Percentiles rank a stretch among this genome's conserved stretches.
These are phyloP conservation scores for Fusarium pilosicola DNA, from an alignment of 2,329 filamentous ascomycete genomes.

Conservation along the genomic window DNA sequence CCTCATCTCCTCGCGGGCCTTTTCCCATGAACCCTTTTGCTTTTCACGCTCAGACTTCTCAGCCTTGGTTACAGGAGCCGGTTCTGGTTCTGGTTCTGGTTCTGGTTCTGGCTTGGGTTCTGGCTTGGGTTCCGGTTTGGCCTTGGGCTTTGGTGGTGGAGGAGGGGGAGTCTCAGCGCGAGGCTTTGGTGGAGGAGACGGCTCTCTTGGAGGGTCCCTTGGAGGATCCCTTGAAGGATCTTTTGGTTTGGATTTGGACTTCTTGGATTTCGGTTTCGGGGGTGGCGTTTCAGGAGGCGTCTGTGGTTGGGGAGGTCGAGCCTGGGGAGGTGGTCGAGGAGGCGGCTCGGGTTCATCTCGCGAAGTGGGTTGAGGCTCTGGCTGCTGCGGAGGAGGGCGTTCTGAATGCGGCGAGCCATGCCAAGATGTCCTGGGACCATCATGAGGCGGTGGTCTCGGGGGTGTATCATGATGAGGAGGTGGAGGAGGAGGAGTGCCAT, in stretches of 20 bases:
- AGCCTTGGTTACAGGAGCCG: slow-evolving; percentile 21
- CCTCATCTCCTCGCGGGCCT: slow-evolving; percentile 73
- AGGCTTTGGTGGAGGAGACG: slow-evolving; percentile 38
- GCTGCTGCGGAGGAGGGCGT: slow-evolving; percentile 38
- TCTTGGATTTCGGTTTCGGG: slow-evolving; percentile 37
- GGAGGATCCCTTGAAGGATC: slow-evolving; percentile 35
- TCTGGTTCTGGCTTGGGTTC: background rate
- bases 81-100: slow-evolving; percentile 35
- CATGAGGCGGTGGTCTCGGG: slow-evolving; percentile 42
- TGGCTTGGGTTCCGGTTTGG: slow-evolving; percentile 33
- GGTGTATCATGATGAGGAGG: slow-evolving; percentile 47
- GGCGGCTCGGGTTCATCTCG: slow-evolving; percentile 33
- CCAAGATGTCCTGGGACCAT: slow-evolving; percentile 53
- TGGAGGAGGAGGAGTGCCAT: slow-evolving; percentile 50
- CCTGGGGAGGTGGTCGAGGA: slow-evolving; percentile 38
- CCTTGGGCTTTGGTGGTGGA: slow-evolving; percentile 34
- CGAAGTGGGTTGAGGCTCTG: slow-evolving; percentile 32
- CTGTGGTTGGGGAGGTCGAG: slow-evolving; percentile 32
- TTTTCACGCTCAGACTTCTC: slow-evolving; percentile 42
- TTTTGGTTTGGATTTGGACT: slow-evolving; percentile 8
- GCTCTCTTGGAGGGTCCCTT: slow-evolving; percentile 17
- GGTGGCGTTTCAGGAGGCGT: slow-evolving; percentile 39
- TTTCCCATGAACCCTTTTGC: slow-evolving; percentile 70
- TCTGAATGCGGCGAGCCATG: slow-evolving; percentile 46
- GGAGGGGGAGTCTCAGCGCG: slow-evolving; percentile 33